Percentiles rank a stretch among this genome's conserved stretches.
Conservation (phyloP, 1,139 yeast species). For the Zygoascus hellenicus region DNA sequence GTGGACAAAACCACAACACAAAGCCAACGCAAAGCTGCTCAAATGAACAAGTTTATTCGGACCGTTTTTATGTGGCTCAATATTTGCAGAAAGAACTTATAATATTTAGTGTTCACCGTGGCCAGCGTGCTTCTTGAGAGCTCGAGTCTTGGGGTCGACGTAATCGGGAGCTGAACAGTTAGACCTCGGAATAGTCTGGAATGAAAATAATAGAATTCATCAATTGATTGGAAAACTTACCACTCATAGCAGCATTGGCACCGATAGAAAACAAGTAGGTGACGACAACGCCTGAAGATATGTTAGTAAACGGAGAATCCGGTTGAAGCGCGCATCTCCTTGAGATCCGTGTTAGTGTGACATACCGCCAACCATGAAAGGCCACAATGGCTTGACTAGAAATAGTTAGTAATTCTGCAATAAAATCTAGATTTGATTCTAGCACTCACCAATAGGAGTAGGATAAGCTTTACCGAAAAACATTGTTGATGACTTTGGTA, state of each 20-base stretch:
- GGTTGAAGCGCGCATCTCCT: neutral
- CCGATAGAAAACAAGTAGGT: conserved; percentile 53
- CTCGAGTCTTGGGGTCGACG: conserved; percentile 10
- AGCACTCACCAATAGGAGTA: conserved; percentile 39
- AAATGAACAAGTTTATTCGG: no score
- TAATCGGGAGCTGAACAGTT: conserved; percentile 10
- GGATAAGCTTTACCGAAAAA: conserved; percentile 31
- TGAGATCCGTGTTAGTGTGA: conserved; percentile 10
- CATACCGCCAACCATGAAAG: conserved; percentile 57
- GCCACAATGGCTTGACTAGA: conserved; percentile 57
- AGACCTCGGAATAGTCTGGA: neutral
- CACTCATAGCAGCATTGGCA: conserved; percentile 50
- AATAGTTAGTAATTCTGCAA: neutral
- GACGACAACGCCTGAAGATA: conserved; percentile 41
- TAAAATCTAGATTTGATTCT: neutral
- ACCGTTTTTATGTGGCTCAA: no score
- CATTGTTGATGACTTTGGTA: conserved; percentile 2
- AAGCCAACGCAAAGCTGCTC: no score
- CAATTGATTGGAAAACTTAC: conserved; percentile 26
- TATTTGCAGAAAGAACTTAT: neutral
- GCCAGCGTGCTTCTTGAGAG: conserved; percentile 11
- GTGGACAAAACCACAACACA: no score
- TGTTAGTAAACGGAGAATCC: conserved; percentile 11
- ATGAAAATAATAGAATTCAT: no score
- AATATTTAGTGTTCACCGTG: conserved; percentile 8